Base-by-base conservation (phyloP, 2,329 filamentous ascomycete species). In the Blastomyces silverae region DNA sequence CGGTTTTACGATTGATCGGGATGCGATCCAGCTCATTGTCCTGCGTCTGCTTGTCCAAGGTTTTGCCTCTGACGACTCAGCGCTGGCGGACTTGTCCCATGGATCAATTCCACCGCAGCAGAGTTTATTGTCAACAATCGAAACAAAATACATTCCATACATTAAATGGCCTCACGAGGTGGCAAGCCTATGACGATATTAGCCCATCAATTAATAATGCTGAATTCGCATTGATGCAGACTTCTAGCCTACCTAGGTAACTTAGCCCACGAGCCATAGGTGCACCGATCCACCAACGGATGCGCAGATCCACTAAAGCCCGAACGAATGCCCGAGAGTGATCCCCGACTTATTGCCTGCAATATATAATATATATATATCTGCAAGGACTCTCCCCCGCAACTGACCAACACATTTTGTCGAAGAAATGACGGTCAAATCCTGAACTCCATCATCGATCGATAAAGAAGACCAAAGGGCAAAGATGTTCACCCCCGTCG, bases 401-500 rank as follows among this genome's bases (percentile, higher is more conserved):
- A 57, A 39, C 20, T 13, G 25, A 13, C 20, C 22, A 22, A 13
- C 8, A 22, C 7, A 15, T 52, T 52, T 52, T 8, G 10, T 28
- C 7, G 7, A 52, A 28, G 22, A 52, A 28, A 6, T 28, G 10
- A 28, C 48, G 1, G 11, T 11, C 22, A 31, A n/a, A 7, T 22
- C 6, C 3, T 31, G 17, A 25, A n/a, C n/a, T 37, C 42, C 42
- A 58, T 52, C 25, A 6, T 46, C 25, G 20, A 25, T 46, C 25
- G 31, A 25, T 34, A 13, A n/a, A 31, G 1, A 52, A 37, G 31
- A 58, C n/a, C 7, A 48, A 20, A 20, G 11, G 28, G 8, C 15
- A 20, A 25, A 37, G 22, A 83, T 84, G 82, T 84, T 84, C 68
- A 84, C 82, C 0, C 81, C 82, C 0, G 63, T 84, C 34, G 78